Percentiles rank a stretch among this genome's conserved stretches.
Evolutionary conservation across 805 yeast genomes (phyloP).

Genomic region (Candida maesae): DNA sequence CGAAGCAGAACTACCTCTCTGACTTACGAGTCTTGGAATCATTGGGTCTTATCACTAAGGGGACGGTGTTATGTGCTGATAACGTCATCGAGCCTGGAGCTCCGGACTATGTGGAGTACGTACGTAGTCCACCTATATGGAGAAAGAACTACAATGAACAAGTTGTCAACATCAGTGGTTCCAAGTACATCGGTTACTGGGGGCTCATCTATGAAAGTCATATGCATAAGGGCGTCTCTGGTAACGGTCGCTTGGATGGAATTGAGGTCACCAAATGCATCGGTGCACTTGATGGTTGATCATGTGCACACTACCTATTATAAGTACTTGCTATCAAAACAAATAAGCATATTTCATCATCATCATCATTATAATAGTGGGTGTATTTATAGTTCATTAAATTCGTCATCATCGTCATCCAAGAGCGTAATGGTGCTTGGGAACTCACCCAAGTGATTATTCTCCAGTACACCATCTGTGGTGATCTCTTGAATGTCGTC

Average conservation of each 20-base stretch:
- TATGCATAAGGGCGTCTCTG: constrained; percentile 18
- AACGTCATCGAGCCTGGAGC: constrained; percentile 34
- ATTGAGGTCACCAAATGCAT: constrained; percentile 21
- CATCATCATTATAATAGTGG: too few relatives aligned
- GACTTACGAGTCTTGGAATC: constrained; percentile 41
- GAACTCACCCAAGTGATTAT: background rate
- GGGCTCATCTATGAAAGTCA: constrained; percentile 36
- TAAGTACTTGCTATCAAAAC: too few relatives aligned
- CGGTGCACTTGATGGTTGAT: constrained; percentile 12
- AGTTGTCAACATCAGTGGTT: constrained; percentile 29
- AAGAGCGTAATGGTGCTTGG: constrained; percentile 6
- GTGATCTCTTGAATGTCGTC: background rate
- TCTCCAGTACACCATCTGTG: constrained; percentile 1
- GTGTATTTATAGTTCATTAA: constrained; percentile 13
- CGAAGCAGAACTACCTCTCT: constrained; percentile 36
- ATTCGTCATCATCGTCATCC: constrained; percentile 19
- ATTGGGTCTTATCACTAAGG: constrained; percentile 36
- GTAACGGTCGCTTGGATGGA: constrained; percentile 6
- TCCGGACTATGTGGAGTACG: constrained; percentile 37
- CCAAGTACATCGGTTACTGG: constrained; percentile 36
- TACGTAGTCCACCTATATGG: constrained; percentile 35
- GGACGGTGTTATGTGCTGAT: constrained; percentile 38
- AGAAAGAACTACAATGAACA: constrained; percentile 30
- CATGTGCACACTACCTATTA: too few relatives aligned
- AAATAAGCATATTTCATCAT: background rate